Evolutionary conservation across 257 asterid species (phyloP).

Genomic region (Nicotiana obtusifolia): DNA sequence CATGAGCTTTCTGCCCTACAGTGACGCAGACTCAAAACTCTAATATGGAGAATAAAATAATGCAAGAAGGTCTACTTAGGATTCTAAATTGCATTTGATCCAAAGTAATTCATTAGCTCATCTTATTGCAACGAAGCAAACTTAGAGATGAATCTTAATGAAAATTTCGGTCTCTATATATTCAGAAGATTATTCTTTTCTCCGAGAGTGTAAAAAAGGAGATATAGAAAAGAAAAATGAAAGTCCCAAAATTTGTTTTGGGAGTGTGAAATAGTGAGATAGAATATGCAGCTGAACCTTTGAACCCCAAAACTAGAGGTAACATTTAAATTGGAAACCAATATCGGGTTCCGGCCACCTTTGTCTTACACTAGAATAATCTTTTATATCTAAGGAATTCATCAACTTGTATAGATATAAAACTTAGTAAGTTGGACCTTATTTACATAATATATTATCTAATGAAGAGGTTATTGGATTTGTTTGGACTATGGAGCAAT

Average conservation of each 20-base stretch:
- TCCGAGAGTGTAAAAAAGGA: neutral
- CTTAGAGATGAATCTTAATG: neutral
- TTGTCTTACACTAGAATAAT: neutral
- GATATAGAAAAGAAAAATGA: neutral
- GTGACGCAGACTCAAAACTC: neutral
- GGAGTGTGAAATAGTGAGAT: neutral
- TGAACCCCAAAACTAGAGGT: neutral
- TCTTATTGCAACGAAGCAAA: neutral
- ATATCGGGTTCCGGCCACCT: neutral
- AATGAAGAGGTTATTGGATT: neutral
- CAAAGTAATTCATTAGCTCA: neutral
- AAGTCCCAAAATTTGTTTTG: neutral
- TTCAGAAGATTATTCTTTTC: too few species aligned
- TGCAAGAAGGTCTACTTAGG: neutral
- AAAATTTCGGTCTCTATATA: neutral
- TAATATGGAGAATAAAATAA: neutral
- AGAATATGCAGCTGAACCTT: too few species aligned
- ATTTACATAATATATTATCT: too few species aligned
- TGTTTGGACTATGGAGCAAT: neutral
- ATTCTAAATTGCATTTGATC: neutral
- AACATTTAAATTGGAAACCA: neutral
- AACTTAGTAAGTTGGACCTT: too few species aligned
- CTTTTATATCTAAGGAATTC: too few species aligned
- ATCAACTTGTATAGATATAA: too few species aligned
- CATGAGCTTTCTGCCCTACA: neutral